Conservation (phyloP, 1,284 basidiomycete genomes). For the Irpex lacteus region DNA sequence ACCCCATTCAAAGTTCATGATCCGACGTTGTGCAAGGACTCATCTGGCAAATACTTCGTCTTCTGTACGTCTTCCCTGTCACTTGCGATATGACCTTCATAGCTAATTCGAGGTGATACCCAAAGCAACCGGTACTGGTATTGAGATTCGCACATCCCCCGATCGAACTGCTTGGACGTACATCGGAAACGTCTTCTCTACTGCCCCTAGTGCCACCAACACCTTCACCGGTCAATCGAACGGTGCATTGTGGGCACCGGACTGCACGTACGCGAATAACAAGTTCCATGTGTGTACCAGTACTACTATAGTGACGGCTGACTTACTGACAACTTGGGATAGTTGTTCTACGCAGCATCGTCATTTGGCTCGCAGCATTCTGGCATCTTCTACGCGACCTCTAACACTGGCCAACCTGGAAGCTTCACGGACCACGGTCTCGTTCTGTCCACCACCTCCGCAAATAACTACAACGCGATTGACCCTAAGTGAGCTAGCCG, state of each 20-base stretch:
- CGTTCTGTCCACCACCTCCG: constrained; percentile 40
- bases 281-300: constrained; percentile 43
- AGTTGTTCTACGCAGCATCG: constrained; percentile 43
- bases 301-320: neutral
- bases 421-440: constrained; percentile 47
- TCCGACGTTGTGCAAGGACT: constrained; percentile 52
- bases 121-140: constrained; percentile 43
- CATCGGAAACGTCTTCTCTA: constrained; percentile 47
- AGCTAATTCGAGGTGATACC: neutral
- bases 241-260: constrained; percentile 54
- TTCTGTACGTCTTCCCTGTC: constrained; percentile 38
- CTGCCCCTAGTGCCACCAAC: constrained; percentile 43
- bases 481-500: no score
- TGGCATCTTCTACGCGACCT: constrained; percentile 49
- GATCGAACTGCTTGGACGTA: constrained; percentile 49
- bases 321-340: no score
- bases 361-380: constrained; percentile 49
- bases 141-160: constrained; percentile 50
- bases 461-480: constrained; percentile 52
- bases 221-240: constrained; percentile 46
- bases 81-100: neutral
- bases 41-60: constrained; percentile 46
- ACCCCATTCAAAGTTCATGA: constrained; percentile 31
- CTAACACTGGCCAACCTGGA: constrained; percentile 42
- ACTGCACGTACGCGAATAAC: constrained; percentile 44